Conservation (phyloP, 2,329 filamentous ascomycete genomes). For the Colletotrichum tanaceti region DNA sequence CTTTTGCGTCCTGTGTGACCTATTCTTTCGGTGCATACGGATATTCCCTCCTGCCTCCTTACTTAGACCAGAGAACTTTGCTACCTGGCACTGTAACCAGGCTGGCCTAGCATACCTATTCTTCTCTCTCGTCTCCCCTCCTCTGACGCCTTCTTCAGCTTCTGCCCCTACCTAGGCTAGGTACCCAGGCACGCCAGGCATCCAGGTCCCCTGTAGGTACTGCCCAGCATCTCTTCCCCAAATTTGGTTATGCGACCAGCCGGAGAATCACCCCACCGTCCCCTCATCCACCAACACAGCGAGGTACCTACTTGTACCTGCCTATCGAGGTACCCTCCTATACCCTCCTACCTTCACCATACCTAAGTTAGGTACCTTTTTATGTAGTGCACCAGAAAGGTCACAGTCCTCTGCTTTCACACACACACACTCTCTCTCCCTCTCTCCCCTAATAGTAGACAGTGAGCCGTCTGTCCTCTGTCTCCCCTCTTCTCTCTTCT, state of each 20-base stretch:
- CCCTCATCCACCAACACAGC: not conserved
- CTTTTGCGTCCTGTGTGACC: not conserved
- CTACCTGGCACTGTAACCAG: not conserved
- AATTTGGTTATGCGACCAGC: constrained; percentile 28
- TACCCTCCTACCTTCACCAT: too few species aligned
- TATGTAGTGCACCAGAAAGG: not conserved
- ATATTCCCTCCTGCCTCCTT: not conserved
- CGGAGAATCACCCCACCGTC: constrained; percentile 14
- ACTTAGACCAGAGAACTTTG: not conserved
- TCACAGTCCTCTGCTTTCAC: not conserved
- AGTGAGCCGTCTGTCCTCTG: too few species aligned
- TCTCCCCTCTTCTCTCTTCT: not conserved
- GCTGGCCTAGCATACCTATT: not conserved
- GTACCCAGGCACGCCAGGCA: too few species aligned
- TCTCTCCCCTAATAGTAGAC: not conserved
- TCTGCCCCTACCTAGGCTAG: too few species aligned
- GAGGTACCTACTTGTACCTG: not conserved
- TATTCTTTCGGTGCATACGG: not conserved
- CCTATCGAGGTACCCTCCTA: too few species aligned
- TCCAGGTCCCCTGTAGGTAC: not conserved
- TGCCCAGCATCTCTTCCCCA: constrained; percentile 19
- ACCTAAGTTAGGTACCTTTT: too few species aligned
- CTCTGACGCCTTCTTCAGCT: too few species aligned
- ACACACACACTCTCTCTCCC: not conserved
- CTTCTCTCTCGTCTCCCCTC: not conserved